Evolutionary conservation across 441 rosid species (phyloP).

Genomic region (Erodium texanum): DNA sequence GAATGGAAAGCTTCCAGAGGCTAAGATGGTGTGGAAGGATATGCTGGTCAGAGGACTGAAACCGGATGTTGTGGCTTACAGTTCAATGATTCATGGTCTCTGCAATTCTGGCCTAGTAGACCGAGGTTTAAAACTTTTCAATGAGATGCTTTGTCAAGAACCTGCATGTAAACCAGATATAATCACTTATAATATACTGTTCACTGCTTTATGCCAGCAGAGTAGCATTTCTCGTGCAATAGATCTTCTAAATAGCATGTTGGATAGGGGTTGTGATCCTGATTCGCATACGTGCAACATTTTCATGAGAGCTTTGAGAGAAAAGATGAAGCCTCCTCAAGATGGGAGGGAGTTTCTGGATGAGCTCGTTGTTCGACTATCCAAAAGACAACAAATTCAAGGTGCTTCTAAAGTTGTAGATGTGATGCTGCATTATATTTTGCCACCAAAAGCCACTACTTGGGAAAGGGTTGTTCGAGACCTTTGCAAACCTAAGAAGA

Average conservation of each 20-base stretch:
- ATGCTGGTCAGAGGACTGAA: constrained; percentile 61
- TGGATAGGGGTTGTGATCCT: constrained; percentile 73
- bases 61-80: constrained; percentile 64
- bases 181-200: constrained; percentile 72
- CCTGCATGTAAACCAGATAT: constrained; percentile 73
- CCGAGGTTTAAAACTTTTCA: constrained; percentile 59
- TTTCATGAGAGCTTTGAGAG: constrained; percentile 54
- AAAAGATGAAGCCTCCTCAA: constrained; percentile 61
- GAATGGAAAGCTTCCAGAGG: constrained; percentile 54
- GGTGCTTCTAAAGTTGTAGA: constrained; percentile 69
- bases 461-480: constrained; percentile 61
- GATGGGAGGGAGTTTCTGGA: constrained; percentile 65
- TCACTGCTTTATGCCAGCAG: constrained; percentile 58
- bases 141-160: constrained; percentile 79
- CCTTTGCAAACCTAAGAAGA: constrained; percentile 58
- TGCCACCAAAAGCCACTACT: constrained; percentile 51
- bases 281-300: constrained; percentile 69
- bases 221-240: constrained; percentile 54
- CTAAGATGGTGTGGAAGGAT: constrained; percentile 63
- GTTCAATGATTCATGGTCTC: constrained; percentile 69
- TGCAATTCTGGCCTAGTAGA: constrained; percentile 46
- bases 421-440: constrained; percentile 59
- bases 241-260: constrained; percentile 69
- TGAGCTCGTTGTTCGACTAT: constrained; percentile 56
- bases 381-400: constrained; percentile 46